Conservation (phyloP, 2,329 filamentous ascomycete species). For the Ceratocystis alfenasii region DNA sequence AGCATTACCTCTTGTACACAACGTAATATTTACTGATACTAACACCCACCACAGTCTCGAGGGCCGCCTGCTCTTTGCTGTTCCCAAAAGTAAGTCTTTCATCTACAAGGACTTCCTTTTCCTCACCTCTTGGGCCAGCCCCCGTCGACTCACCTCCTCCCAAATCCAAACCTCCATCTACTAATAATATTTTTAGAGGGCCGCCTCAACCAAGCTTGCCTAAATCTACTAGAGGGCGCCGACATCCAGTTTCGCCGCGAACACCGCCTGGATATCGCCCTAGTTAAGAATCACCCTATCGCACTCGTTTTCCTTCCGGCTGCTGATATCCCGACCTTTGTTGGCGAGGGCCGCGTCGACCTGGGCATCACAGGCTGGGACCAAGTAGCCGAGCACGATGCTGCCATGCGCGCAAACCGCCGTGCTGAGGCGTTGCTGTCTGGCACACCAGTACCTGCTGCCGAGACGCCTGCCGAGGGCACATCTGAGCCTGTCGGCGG, state of each 20-base stretch:
- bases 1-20: not conserved
- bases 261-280: slow-evolving; percentile 88
- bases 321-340: slow-evolving; percentile 93
- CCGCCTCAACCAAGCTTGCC: slow-evolving; percentile 71
- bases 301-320: slow-evolving; percentile 94
- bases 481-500: slow-evolving; percentile 40
- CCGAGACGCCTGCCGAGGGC: slow-evolving; percentile 25
- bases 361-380: slow-evolving; percentile 91
- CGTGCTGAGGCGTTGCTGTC: slow-evolving; percentile 38
- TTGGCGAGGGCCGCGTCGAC: slow-evolving; percentile 86
- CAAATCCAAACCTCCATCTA: slow-evolving; percentile 17
- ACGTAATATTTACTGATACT: not conserved
- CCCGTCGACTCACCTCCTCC: no score
- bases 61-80: slow-evolving; percentile 85
- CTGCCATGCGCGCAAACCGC: slow-evolving; percentile 41
- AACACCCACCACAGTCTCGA: slow-evolving; percentile 52
- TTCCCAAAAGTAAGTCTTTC: slow-evolving; percentile 78
- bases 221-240: slow-evolving; percentile 83
- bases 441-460: slow-evolving; percentile 23
- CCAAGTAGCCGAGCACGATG: slow-evolving; percentile 83
- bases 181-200: slow-evolving; percentile 53
- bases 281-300: slow-evolving; percentile 92
- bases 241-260: slow-evolving; percentile 96
- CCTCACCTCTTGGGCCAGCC: not conserved
- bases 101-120: not conserved